These are phyloP conservation scores for Bremia lactucae DNA, from an alignment of 352 stramenopile species.

Conservation along the genomic window DNA sequence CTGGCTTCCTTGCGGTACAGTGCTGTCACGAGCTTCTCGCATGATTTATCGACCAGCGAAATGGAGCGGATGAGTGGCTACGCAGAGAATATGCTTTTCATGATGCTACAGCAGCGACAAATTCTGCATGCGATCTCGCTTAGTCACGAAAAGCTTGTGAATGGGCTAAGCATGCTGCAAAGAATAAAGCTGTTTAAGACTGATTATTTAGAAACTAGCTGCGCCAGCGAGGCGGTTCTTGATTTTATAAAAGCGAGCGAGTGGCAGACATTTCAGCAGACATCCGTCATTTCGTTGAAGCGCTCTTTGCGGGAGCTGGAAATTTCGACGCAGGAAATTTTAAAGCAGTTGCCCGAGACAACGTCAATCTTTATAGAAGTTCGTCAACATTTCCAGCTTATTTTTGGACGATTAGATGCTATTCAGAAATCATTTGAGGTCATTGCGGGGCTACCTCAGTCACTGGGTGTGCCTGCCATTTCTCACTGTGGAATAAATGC, in stretches of 20 bases:
- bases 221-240: background rate
- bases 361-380: slow-evolving; percentile 10
- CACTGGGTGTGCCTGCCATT: slow-evolving; percentile 50
- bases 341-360: slow-evolving; percentile 20
- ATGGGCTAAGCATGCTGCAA: slow-evolving; percentile 38
- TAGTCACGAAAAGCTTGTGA: slow-evolving; percentile 62
- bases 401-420: slow-evolving; percentile 25
- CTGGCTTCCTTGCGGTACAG: slow-evolving; percentile 69
- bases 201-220: slow-evolving; percentile 14
- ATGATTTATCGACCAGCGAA: slow-evolving; percentile 74
- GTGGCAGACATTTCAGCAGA: slow-evolving; percentile 49
- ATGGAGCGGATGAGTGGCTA: slow-evolving; percentile 84
- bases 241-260: slow-evolving; percentile 25
- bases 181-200: slow-evolving; percentile 35
- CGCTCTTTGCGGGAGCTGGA: slow-evolving; percentile 56
- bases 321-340: slow-evolving; percentile 44
- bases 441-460: slow-evolving; percentile 16
- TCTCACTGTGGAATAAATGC: slow-evolving; percentile 34
- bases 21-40: slow-evolving; percentile 70
- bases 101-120: slow-evolving; percentile 83
- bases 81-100: slow-evolving; percentile 84
- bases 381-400: slow-evolving; percentile 16
- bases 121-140: slow-evolving; percentile 55
- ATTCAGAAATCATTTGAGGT: slow-evolving; percentile 22
- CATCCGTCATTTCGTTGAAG: slow-evolving; percentile 29